Evolutionary conservation across 176 grass and related monocot genomes (phyloP).

Genomic region (Ensete ventricosum): DNA sequence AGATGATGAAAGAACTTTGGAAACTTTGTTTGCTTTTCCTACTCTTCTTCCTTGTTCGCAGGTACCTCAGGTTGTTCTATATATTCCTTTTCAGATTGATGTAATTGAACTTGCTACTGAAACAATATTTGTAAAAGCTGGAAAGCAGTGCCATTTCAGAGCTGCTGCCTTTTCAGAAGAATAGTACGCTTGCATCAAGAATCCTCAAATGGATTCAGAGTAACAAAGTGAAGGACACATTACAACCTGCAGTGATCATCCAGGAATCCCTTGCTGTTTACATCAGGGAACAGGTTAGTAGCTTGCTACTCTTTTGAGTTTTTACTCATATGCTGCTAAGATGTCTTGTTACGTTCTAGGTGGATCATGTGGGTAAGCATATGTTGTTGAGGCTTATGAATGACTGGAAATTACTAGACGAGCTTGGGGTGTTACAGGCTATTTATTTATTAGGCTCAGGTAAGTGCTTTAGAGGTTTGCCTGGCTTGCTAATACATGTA

Average conservation of each 20-base stretch:
- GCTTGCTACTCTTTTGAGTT: not conserved
- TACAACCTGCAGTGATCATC: constrained; percentile 74
- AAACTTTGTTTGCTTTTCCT: constrained; percentile 56
- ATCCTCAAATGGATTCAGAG: constrained; percentile 65
- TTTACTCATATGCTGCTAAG: not conserved
- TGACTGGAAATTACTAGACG: constrained; percentile 94
- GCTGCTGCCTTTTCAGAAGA: constrained; percentile 77
- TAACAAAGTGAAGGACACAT: constrained; percentile 51
- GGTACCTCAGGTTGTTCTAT: constrained; percentile 22
- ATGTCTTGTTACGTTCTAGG: constrained; percentile 33
- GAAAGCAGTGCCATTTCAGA: constrained; percentile 58
- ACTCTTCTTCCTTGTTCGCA: constrained; percentile 79
- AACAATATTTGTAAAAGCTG: constrained; percentile 30
- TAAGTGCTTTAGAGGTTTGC: not conserved
- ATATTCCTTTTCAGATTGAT: constrained; percentile 6
- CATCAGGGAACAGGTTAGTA: constrained; percentile 69
- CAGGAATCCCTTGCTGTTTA: constrained; percentile 77
- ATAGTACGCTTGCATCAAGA: constrained; percentile 73
- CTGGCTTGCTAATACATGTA: not conserved
- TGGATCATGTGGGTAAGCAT: constrained; percentile 73
- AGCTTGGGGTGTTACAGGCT: constrained; percentile 75
- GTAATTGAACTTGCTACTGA: constrained; percentile 17
- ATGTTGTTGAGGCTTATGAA: constrained; percentile 76
- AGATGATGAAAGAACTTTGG: constrained; percentile 53
- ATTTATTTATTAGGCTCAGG: constrained; percentile 98